A percentile compares a stretch with the other conserved stretches of the same genome.
Evolutionary conservation across 805 yeast species (phyloP).

Genomic region (Wickerhamiella allomyrinae): DNA sequence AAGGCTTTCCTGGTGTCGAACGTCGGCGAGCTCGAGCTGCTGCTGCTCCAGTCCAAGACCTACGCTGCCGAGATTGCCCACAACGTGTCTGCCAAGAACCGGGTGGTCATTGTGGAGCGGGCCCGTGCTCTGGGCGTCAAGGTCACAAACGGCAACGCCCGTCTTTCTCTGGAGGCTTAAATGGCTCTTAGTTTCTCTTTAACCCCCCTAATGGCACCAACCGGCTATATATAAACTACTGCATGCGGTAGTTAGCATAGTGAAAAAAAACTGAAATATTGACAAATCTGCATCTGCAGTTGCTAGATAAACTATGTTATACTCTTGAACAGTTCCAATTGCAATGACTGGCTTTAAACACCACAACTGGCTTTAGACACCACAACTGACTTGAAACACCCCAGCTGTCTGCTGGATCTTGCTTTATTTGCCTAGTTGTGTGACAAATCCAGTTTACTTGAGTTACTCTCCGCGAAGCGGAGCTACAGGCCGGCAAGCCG

Average conservation of each 20-base stretch:
- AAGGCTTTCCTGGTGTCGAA: slow-evolving; percentile 89
- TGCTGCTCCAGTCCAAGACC: slow-evolving; percentile 92
- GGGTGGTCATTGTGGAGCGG: slow-evolving; percentile 88
- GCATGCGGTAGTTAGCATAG: slow-evolving; percentile 1
- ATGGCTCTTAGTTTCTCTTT: slow-evolving; percentile 2
- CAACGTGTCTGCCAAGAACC: slow-evolving; percentile 96
- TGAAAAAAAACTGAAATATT: neutral
- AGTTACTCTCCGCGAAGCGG: too few species aligned
- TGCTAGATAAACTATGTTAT: too few species aligned
- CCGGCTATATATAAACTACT: neutral
- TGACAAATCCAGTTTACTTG: too few species aligned
- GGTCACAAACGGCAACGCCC: slow-evolving; percentile 99
- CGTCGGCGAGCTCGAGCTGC: slow-evolving; percentile 84
- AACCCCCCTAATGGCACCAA: neutral
- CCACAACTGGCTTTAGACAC: too few species aligned
- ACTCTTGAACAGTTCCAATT: too few species aligned
- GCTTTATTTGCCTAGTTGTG: too few species aligned
- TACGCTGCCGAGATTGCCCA: slow-evolving; percentile 99
- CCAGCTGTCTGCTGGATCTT: too few species aligned
- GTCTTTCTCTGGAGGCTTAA: slow-evolving; percentile 96
- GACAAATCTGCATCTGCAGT: too few species aligned
- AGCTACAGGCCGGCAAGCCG: too few species aligned
- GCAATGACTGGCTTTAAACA: too few species aligned
- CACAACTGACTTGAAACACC: too few species aligned
- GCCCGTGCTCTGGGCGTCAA: slow-evolving; percentile 97